Conservation (phyloP, 768 basidiomycete species). For the Xerocomus spinulosus region DNA sequence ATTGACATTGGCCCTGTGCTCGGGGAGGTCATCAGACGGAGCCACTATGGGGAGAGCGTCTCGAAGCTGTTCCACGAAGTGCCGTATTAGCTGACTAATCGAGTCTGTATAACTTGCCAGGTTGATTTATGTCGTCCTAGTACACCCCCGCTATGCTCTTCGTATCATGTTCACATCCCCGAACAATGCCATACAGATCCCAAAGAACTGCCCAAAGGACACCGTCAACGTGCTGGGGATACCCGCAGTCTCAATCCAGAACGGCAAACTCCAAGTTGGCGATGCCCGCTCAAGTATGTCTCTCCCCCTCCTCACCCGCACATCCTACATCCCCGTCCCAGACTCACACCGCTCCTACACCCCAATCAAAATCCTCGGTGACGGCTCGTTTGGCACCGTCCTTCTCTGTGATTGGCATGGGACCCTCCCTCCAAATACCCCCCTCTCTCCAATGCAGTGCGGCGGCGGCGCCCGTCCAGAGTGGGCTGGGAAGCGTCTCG, state of each 20-base stretch:
- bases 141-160: conserved; percentile 27
- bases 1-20: conserved; percentile 94
- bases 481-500: conserved; percentile 90
- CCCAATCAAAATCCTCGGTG: conserved; percentile 93
- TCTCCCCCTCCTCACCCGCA: conserved; percentile 3
- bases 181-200: conserved; percentile 30
- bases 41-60: conserved; percentile 95
- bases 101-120: not conserved
- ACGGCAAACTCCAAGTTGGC: conserved; percentile 69
- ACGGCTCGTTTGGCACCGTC: conserved; percentile 98
- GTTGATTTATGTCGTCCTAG: conserved; percentile 18
- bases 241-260: conserved; percentile 70
- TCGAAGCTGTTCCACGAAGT: conserved; percentile 87
- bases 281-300: conserved; percentile 65
- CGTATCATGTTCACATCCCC: conserved; percentile 32
- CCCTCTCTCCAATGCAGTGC: conserved; percentile 92
- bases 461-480: conserved; percentile 89
- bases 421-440: conserved; percentile 85
- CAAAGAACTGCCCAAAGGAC: conserved; percentile 40
- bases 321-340: conserved; percentile 28
- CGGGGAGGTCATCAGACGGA: conserved; percentile 92
- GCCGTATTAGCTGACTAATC: conserved; percentile 57
- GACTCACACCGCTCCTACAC: conserved; percentile 88
- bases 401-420: conserved; percentile 99
- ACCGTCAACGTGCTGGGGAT: conserved; percentile 66